Evolutionary conservation across 768 basidiomycete species (phyloP), one percentile per base, ranked within the genome.

Genomic region (Mycena vulgaris): DNA sequence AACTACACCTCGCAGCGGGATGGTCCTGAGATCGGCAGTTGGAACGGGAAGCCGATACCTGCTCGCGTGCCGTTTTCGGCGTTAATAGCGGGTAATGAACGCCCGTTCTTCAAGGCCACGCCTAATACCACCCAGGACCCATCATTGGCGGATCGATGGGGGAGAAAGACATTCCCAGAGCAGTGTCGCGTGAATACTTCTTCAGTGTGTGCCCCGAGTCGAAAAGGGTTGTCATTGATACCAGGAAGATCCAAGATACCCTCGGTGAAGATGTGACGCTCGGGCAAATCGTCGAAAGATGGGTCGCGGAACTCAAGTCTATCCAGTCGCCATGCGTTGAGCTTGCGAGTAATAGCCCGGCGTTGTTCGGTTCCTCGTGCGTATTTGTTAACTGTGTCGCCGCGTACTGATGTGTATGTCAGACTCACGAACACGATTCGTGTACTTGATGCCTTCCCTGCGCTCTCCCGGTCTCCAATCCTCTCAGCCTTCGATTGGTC

Each of bases 401-500:
- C 28, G 17, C 30, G 14, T 48, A 7, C 45, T 47, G 30, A 60
- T 17, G 14, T 37, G 9, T 5, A 16, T 5, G 4, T 6, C 69
- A 93, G 92, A 82, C 68, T 90, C 31, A 88, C 92, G 49, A 86
- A 86, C 28, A 78, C 81, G 0, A 63, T 78, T 8, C 80, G 83
- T 14, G 76, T 89, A 7, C 82, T 89, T 23, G 81, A 82, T 31
- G 69, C 88, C 25, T 85, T 84, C 84, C 80, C 80, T 5, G 76
- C 83, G 6, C 77, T 90, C 5, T 83, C 85, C 11, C 66, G 75
- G 1, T 89, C 89, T 35, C 86, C 89, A 0, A 82, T 87, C 7
- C 75, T 93, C 10, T 85, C 81, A 6, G 71, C 86, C 37, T 90
- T 89, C 76, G 80, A 83, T 21, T 92, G 90, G 90, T 93, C 93